Conservation (phyloP, 2,329 filamentous ascomycete species). For the Talaromyces atroroseus region DNA sequence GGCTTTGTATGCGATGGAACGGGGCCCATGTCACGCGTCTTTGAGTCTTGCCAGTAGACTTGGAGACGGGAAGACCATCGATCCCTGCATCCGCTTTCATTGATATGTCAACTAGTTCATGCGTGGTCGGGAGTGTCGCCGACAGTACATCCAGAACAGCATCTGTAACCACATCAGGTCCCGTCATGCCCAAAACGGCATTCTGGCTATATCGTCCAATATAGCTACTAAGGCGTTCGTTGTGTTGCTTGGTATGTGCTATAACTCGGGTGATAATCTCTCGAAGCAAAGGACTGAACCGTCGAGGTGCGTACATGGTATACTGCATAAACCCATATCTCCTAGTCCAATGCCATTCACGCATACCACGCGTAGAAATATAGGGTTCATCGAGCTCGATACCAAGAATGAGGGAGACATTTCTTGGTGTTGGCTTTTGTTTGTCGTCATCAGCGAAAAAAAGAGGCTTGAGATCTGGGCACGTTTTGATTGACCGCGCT, state of each 20-base stretch:
- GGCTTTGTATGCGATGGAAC: constrained; percentile 23
- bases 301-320: constrained; percentile 29
- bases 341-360: constrained; percentile 30
- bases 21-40: constrained; percentile 31
- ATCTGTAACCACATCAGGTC: constrained; percentile 31
- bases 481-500: constrained; percentile 22
- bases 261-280: constrained; percentile 27
- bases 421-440: constrained; percentile 3
- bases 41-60: constrained; percentile 6
- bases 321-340: constrained; percentile 32
- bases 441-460: neutral
- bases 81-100: constrained; percentile 19
- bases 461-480: constrained; percentile 20
- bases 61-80: constrained; percentile 16
- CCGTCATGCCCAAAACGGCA: constrained; percentile 28
- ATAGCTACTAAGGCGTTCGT: constrained; percentile 12
- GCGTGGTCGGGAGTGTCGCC: constrained; percentile 21
- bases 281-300: constrained; percentile 30
- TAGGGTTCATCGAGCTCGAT: constrained; percentile 33
- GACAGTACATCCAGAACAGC: constrained; percentile 28
- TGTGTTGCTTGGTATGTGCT: constrained; percentile 26
- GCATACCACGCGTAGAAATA: constrained; percentile 26
- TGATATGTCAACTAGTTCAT: constrained; percentile 22
- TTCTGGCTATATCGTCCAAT: constrained; percentile 23
- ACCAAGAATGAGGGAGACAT: constrained; percentile 30